A percentile compares a stretch with the other conserved stretches of the same genome.
phyloP scores from a whole-genome alignment of 805 yeast species.

The Ogataea kodamae region DNA sequence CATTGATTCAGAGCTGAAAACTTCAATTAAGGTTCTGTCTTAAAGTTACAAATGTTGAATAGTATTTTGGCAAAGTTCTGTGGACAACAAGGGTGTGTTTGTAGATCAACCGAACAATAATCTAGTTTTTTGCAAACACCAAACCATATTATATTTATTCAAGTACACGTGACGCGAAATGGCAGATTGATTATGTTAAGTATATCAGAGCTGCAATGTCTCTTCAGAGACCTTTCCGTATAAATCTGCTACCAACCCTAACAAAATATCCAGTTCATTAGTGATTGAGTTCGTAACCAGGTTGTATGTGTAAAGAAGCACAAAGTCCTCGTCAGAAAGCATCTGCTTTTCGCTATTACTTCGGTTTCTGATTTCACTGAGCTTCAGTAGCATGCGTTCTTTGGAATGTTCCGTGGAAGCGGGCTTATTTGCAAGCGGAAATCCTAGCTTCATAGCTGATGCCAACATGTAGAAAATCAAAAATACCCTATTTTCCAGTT shows the following conservation, averaged over 20 bases:
- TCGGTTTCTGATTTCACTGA: constrained; percentile 52
- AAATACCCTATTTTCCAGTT: constrained; percentile 69
- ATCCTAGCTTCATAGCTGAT: constrained; percentile 68
- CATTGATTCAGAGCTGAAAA: too few species aligned
- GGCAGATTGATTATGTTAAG: too few species aligned
- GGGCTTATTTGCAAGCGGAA: constrained; percentile 73
- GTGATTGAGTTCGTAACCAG: constrained; percentile 67
- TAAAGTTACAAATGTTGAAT: too few species aligned
- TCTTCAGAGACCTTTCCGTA: constrained; percentile 68
- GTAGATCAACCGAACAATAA: too few species aligned
- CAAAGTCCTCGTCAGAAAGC: constrained; percentile 67
- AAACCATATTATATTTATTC: constrained; percentile 4
- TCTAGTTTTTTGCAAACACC: constrained; percentile 6
- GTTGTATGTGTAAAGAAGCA: constrained; percentile 69
- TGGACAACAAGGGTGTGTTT: too few species aligned
- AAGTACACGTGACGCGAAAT: too few species aligned
- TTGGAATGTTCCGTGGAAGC: constrained; percentile 76
- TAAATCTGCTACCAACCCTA: constrained; percentile 50
- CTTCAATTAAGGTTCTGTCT: too few species aligned
- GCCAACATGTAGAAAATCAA: constrained; percentile 76
- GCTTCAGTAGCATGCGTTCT: constrained; percentile 61
- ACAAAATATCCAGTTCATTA: constrained; percentile 58
- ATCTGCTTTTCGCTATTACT: constrained; percentile 28
- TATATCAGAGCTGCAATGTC: constrained; percentile 43
- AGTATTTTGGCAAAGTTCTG: too few species aligned